Evolutionary conservation across 768 basidiomycete genomes (phyloP).

Genomic region (Mycena venus): DNA sequence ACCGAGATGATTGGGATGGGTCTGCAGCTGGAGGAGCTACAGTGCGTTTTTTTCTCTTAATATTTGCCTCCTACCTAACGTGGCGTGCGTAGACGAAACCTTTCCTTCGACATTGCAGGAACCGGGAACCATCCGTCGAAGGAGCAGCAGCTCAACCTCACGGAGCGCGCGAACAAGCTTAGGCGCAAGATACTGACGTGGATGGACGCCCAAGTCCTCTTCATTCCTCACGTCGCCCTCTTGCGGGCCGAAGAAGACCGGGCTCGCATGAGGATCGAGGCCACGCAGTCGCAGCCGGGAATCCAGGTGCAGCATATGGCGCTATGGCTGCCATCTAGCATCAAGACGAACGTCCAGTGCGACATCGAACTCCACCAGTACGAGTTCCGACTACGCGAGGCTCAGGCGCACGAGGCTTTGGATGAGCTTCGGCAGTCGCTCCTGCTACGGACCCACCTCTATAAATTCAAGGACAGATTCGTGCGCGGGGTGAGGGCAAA

Average conservation of each 20-base stretch:
- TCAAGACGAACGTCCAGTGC: neutral
- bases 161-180: constrained; percentile 19
- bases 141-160: neutral
- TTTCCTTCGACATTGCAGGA: neutral
- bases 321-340: constrained; percentile 22
- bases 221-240: constrained; percentile 8
- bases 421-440: constrained; percentile 44
- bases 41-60: constrained; percentile 6
- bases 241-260: constrained; percentile 9
- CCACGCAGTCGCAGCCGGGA: constrained; percentile 14
- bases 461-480: constrained; percentile 44
- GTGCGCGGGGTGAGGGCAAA: constrained; percentile 41
- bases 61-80: neutral
- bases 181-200: constrained; percentile 14
- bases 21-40: constrained; percentile 33
- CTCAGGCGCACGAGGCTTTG: constrained; percentile 45
- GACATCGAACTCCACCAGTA: constrained; percentile 16
- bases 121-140: constrained; percentile 3
- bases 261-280: neutral
- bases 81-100: neutral
- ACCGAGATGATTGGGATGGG: constrained; percentile 29
- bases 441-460: constrained; percentile 43
- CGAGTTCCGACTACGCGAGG: constrained; percentile 45
- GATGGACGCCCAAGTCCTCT: constrained; percentile 12
- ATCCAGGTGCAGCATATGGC: constrained; percentile 11